A percentile compares a stretch with the other conserved stretches of the same genome.
Evolutionary conservation across 148 eudicot species (phyloP).

Genomic region (Mesembryanthemum crystallinum): DNA sequence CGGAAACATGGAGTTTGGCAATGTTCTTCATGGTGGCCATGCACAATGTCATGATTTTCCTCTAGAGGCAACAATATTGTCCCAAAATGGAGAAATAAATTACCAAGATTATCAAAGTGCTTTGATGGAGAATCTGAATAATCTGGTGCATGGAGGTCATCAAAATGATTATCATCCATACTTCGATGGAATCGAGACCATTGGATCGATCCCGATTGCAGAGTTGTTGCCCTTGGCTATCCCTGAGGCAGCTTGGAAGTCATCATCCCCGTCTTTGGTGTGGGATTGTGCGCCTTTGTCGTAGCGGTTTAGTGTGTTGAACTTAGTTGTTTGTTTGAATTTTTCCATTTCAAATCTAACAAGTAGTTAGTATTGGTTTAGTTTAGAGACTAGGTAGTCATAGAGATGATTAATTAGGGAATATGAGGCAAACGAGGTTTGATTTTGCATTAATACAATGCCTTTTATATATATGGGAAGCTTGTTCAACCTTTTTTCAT

Average conservation of each 20-base stretch:
- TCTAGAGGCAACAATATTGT: not conserved
- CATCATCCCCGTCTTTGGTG: constrained; percentile 24
- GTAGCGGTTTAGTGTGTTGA: constrained; percentile 18
- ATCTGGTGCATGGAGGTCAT: constrained; percentile 25
- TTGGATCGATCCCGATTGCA: constrained; percentile 17
- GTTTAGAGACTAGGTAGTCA: not conserved
- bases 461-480: not conserved
- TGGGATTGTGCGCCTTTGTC: constrained; percentile 58
- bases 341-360: not conserved
- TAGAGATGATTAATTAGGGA: not conserved
- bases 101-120: constrained; percentile 22
- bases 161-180: constrained; percentile 4
- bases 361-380: not conserved
- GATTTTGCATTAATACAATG: not conserved
- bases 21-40: constrained; percentile 17
- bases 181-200: not conserved
- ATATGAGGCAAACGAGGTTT: not conserved
- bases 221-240: constrained; percentile 29
- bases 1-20: constrained; percentile 22
- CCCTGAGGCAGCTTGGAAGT: constrained; percentile 40
- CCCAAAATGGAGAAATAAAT: not conserved
- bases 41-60: not conserved
- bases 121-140: constrained; percentile 25
- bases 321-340: not conserved
- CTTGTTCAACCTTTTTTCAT: constrained; percentile 8